A percentile compares a stretch with the other conserved stretches of the same genome.
phyloP scores from a whole-genome alignment of 768 basidiomycete genomes.

The Sporobolomyces phaffii region DNA sequence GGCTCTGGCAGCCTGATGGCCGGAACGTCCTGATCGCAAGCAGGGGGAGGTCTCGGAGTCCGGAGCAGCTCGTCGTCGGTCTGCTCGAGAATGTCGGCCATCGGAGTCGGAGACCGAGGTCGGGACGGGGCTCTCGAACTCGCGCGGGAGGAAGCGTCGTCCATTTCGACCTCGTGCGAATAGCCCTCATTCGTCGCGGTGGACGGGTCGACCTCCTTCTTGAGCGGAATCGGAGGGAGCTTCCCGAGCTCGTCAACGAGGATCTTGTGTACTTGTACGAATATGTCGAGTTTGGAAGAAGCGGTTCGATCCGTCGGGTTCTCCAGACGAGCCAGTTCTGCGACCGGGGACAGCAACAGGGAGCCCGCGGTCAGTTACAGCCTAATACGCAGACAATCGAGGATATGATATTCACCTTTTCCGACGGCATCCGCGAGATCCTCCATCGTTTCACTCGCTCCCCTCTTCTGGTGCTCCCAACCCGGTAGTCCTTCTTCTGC shows the following conservation, averaged over 20 bases:
- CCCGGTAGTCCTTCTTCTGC: slow-evolving; percentile 44
- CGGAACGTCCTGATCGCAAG: slow-evolving; percentile 17
- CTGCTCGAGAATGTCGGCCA: not conserved
- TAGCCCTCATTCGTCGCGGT: not conserved
- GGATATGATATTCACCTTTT: slow-evolving; percentile 69
- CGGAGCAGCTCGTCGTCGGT: slow-evolving; percentile 24
- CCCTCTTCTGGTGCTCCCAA: slow-evolving; percentile 49
- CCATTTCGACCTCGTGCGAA: slow-evolving; percentile 34
- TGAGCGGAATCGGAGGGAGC: slow-evolving; percentile 41
- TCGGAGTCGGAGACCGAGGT: slow-evolving; percentile 5
- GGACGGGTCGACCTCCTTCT: slow-evolving; percentile 25
- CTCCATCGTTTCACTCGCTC: slow-evolving; percentile 49
- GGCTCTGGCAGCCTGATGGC: slow-evolving; percentile 34
- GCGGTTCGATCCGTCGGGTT: slow-evolving; percentile 56
- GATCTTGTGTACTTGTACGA: slow-evolving; percentile 77
- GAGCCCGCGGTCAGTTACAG: not conserved
- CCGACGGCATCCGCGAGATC: slow-evolving; percentile 68
- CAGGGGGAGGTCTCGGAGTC: slow-evolving; percentile 18
- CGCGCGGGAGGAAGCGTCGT: slow-evolving; percentile 37
- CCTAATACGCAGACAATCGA: not conserved
- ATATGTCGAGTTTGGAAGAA: slow-evolving; percentile 66
- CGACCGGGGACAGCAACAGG: too few species aligned
- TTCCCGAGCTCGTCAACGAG: slow-evolving; percentile 53
- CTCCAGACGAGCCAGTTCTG: slow-evolving; percentile 57
- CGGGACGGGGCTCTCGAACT: slow-evolving; percentile 28